Evolutionary conservation across 2,329 filamentous ascomycete species (phyloP).

Genomic region (Verticillium longisporum): DNA sequence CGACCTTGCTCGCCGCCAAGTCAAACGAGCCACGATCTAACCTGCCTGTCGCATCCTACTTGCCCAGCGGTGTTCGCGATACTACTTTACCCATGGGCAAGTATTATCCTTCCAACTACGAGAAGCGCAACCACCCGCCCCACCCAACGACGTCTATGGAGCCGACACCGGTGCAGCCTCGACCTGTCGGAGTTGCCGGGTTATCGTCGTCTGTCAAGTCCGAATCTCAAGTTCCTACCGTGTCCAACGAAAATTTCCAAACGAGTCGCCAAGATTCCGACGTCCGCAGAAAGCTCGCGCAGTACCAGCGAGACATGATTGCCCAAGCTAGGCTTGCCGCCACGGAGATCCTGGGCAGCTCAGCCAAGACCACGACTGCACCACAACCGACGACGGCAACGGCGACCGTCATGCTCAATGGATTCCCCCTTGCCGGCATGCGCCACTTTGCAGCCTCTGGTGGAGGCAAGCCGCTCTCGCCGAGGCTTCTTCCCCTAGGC

Average conservation of each 20-base stretch:
- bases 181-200: neutral
- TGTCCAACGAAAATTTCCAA: conserved; percentile 9
- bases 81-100: conserved; percentile 49
- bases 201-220: conserved; percentile 6
- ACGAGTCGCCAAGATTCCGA: conserved; percentile 37
- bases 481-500: conserved; percentile 43
- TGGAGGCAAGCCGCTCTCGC: conserved; percentile 40
- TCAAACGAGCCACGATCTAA: conserved; percentile 22
- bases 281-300: conserved; percentile 42
- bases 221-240: conserved; percentile 16
- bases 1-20: conserved; percentile 9
- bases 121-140: conserved; percentile 25
- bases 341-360: conserved; percentile 20
- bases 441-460: conserved; percentile 27
- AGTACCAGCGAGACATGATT: conserved; percentile 57
- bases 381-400: conserved; percentile 17
- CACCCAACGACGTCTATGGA: neutral
- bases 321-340: conserved; percentile 46
- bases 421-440: conserved; percentile 27
- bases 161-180: neutral
- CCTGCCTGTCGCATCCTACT: conserved; percentile 43
- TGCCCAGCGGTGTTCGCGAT: conserved; percentile 41
- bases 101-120: conserved; percentile 58
- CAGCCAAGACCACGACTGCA: conserved; percentile 16
- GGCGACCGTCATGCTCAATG: conserved; percentile 24